Base-by-base conservation (phyloP, 441 rosid species). In the Theobroma grandiflorum region DNA sequence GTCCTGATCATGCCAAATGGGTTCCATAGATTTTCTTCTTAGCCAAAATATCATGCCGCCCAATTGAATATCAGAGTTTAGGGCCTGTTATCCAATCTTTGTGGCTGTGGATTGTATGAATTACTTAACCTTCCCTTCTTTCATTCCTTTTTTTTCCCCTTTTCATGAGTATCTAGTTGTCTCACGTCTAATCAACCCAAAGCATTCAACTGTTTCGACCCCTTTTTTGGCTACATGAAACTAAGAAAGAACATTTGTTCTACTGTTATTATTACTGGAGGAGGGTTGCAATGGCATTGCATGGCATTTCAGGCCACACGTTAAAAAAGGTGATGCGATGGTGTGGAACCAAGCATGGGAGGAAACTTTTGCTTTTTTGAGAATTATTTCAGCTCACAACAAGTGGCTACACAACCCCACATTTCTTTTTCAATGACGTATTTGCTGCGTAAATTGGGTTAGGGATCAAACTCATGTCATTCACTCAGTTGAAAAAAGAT, bases 391-490 rank as follows among this genome's bases (percentile, higher is more conserved):
- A 26, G 63, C 31, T 35, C 18, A 37, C 33, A 52, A 18, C 75
- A 72, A 50, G 33, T 52, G 47, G 62, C 18, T 40, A 9, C 35
- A 6, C 8, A 31, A 16, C 31, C 62, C 75, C 63, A 72, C 33
- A 4, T 55, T 10, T n/a, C 63, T 6, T 35, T 16, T 72, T 35
- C 75, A 35, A 9, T 72, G 47, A 52, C 75, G 33, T 72, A 33
- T 2, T 33, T 45, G 35, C 35, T 52, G 33, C 47, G 33, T 16
- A 72, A 40, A 1, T 50, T 72, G 8, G 61, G 43, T 43, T 72
- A 52, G 75, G 75, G 63, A n/a, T 72, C 47, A 50, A 72, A 72
- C 20, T 72, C 62, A 52, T 72, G 62, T 53, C 62, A 52, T n/a
- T 47, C 63, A 37, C 75, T 35, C 35, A 35, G 31, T 31, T 15